Evolutionary conservation across 768 basidiomycete species (phyloP).

Genomic region (Naganishia onofrii): DNA sequence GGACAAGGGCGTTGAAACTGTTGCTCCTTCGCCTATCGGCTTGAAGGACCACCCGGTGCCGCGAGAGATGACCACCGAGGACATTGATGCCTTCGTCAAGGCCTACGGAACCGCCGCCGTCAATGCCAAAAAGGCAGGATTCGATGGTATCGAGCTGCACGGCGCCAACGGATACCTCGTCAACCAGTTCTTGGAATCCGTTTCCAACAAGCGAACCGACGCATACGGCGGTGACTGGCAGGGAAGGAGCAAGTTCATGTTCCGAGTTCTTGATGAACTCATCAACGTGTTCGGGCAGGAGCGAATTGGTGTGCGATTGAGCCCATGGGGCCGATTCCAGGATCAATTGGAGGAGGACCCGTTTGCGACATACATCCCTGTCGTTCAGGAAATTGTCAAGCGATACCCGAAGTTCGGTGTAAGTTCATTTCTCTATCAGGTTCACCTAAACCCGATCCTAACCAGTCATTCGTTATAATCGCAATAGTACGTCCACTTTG

Average conservation of each 20-base stretch:
- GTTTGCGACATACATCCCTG: conserved; percentile 27
- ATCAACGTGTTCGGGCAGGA: conserved; percentile 59
- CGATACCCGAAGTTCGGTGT: conserved; percentile 31
- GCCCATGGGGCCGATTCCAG: conserved; percentile 61
- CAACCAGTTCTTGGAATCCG: conserved; percentile 65
- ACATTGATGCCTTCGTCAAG: conserved; percentile 45
- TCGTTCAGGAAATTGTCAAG: conserved; percentile 20
- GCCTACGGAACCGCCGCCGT: conserved; percentile 60
- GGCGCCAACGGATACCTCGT: conserved; percentile 51
- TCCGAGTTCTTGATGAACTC: conserved; percentile 61
- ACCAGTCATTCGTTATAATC: neutral
- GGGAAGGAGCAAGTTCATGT: conserved; percentile 60
- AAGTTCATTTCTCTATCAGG: neutral
- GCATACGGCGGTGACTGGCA: conserved; percentile 68
- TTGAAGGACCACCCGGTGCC: conserved; percentile 33
- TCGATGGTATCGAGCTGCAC: conserved; percentile 64
- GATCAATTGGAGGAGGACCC: conserved; percentile 45
- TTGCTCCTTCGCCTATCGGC: conserved; percentile 31
- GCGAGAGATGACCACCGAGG: conserved; percentile 39
- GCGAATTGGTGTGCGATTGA: conserved; percentile 60
- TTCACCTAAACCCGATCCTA: neutral
- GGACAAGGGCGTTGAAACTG: conserved; percentile 11
- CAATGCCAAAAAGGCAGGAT: conserved; percentile 64
- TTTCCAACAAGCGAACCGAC: conserved; percentile 63
- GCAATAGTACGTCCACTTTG: conserved; percentile 29